Evolutionary conservation across 1,284 basidiomycete genomes (phyloP).

Genomic region (Vanrija pseudolonga): DNA sequence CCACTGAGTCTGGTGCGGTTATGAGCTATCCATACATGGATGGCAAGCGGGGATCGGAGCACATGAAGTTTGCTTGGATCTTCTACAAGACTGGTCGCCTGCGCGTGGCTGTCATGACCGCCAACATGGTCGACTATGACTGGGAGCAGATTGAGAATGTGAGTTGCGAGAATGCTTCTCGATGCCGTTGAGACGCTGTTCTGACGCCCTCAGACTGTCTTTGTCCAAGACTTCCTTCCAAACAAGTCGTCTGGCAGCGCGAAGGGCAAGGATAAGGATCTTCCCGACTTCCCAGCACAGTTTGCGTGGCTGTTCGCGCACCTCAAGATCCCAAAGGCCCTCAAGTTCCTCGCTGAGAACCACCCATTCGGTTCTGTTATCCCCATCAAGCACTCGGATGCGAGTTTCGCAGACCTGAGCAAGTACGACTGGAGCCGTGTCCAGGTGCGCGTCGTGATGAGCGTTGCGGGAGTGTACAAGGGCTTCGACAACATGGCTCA

Average conservation of each 20-base stretch:
- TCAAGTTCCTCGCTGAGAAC: constrained; percentile 22
- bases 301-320: constrained; percentile 39
- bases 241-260: neutral
- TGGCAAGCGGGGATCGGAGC: constrained; percentile 27
- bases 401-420: constrained; percentile 19
- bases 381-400: constrained; percentile 16
- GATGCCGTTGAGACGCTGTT: neutral
- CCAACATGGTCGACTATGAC: constrained; percentile 46
- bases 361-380: constrained; percentile 31
- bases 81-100: constrained; percentile 48
- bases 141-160: constrained; percentile 49
- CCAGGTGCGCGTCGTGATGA: constrained; percentile 42
- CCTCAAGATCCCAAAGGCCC: constrained; percentile 38
- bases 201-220: constrained; percentile 33
- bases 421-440: constrained; percentile 46
- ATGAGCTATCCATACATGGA: constrained; percentile 37
- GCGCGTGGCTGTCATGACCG: constrained; percentile 43
- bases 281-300: constrained; percentile 34
- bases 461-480: constrained; percentile 35
- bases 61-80: constrained; percentile 49
- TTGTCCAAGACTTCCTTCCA: constrained; percentile 47
- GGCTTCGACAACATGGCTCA: constrained; percentile 31
- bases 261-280: neutral
- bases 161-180: constrained; percentile 6
- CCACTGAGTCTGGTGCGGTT: constrained; percentile 30